A percentile compares a stretch with the other conserved stretches of the same genome.
These are phyloP conservation scores for Medicago truncatula DNA, from an alignment of 306 rosid genomes.

Conservation along the genomic window MtrunA17r5.0-ANR NC_053049.1:46391501-46392000, in stretches of 20 bases:
- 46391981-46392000: not conserved
- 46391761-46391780: not conserved
- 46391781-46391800: not conserved
- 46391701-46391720: conserved; percentile 15
- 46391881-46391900: too few species aligned
- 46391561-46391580: conserved; percentile 84
- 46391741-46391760: not conserved
- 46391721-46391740: not conserved
- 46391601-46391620: conserved; percentile 83
- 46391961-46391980: not conserved
- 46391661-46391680: conserved; percentile 88
- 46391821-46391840: not conserved
- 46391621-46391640: conserved; percentile 77
- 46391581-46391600: conserved; percentile 91
- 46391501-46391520: conserved; percentile 85
- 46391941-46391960: not conserved
- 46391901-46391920: not conserved
- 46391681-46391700: conserved; percentile 64
- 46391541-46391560: conserved; percentile 89
- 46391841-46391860: not conserved
- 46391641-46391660: conserved; percentile 90
- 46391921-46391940: too few species aligned
- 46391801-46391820: not conserved
- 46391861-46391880: not conserved
- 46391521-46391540: conserved; percentile 87